Evolutionary conservation across 768 basidiomycete species (phyloP), one percentile per base, ranked within the genome.

Genomic region (Amanita polypyramis): DNA sequence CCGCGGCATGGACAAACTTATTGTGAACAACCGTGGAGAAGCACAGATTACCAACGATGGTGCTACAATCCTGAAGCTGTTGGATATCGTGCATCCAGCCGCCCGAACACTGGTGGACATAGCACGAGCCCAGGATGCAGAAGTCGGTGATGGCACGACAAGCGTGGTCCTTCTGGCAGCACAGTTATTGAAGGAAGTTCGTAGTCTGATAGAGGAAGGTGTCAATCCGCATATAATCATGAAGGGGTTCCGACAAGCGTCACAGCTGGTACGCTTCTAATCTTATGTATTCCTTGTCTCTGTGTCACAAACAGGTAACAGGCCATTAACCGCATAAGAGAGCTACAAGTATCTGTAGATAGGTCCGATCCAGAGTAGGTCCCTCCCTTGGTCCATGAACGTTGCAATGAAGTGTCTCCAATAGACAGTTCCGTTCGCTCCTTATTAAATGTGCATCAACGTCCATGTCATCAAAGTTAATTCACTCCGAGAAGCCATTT

Each of bases 1-100:
- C 6, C 74, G 96, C 51, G 96, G 96, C 53, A 98, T 99, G 96
- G 96, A 99, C 66, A 98, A 97, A 64, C 73, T 98, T 38, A 96
- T 96, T 55, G 95, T 97, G 2, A 84, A 84, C 52, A 85, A 89
- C 51, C 80, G 93, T 49, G 95, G 96, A 43, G 86, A 94, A 52
- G 92, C 96, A 7, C 95, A 96, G 70, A 99, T 99, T 61, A 98
- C 96, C 17, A 99, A 99, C 66, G 96, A 99, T 77, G 96, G 96
- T 50, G 96, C 96, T 30, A 99, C 96, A 52, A 96, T 99, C 62
- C 74, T 99, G 60, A 95, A 96, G 66, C 75, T 99, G 51, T 78
- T 99, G 52, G 96, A 99, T 54, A 94, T 99, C 62, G 85, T 99
- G 1, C 96, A 99, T 65, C 96, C 96, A 40, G 95, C 96, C 48